Conservation (phyloP, 2,329 filamentous ascomycete genomes). For the Ilyonectria destructans region DNA sequence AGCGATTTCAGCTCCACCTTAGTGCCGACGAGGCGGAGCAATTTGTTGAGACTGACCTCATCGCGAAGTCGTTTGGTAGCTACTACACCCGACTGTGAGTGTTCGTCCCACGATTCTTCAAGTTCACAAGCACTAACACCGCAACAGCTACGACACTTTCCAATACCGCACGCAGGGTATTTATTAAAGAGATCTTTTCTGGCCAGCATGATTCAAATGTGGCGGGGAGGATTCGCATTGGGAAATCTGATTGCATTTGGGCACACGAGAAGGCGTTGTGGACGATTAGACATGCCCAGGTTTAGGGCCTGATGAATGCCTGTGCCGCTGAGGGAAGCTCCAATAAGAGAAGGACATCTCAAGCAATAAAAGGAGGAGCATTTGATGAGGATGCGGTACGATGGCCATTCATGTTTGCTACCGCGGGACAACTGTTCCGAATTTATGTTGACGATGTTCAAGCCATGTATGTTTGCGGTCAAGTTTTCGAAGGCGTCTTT, state of each 20-base stretch:
- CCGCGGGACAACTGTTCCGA: constrained; percentile 10
- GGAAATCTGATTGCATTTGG: constrained; percentile 41
- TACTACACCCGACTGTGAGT: constrained; percentile 89
- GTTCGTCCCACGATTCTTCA: background rate
- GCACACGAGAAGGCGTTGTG: constrained; percentile 49
- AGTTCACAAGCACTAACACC: constrained; percentile 24
- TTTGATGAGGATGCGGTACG: constrained; percentile 12
- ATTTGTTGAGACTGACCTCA: constrained; percentile 85
- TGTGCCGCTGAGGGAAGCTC: constrained; percentile 5
- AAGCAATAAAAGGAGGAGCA: constrained; percentile 12
- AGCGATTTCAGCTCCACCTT: constrained; percentile 86
- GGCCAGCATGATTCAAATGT: constrained; percentile 15
- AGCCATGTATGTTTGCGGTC: constrained; percentile 6
- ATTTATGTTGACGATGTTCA: constrained; percentile 27
- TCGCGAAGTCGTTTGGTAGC: constrained; percentile 86
- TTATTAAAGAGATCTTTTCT: constrained; percentile 69
- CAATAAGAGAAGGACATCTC: constrained; percentile 8
- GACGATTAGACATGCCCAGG: constrained; percentile 46
- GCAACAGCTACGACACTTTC: constrained; percentile 84
- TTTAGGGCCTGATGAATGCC: constrained; percentile 19
- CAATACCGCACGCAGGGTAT: constrained; percentile 92
- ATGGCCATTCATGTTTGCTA: constrained; percentile 7
- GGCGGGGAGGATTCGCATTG: constrained; percentile 35
- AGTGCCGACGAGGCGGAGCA: constrained; percentile 86
- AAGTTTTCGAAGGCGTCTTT: background rate